Base-by-base conservation (phyloP, 1,284 basidiomycete species). In the Puccinia hordei region DNA sequence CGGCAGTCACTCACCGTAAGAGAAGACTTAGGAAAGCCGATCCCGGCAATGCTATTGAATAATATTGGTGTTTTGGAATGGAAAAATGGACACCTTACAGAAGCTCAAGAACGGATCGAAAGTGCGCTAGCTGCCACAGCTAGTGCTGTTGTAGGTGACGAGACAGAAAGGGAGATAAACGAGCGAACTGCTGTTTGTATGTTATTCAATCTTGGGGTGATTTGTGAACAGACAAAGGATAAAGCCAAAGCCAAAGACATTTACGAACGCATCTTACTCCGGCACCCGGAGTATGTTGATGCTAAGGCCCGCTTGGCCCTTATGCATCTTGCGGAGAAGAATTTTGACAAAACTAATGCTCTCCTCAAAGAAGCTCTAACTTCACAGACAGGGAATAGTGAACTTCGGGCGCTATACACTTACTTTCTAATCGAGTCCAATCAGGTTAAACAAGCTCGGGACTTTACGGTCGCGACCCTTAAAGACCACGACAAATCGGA, bases 221-320 rank as follows among this genome's bases (percentile, higher is more conserved):
- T 92, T 19, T 94, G 93, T 83, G 95, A 98, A 85, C 92, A 94
- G 77, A 88, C 90, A 79, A 91, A 91, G 0, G 90, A 93, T 61
- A 87, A 89, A 2, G 87, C 86, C 0, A 88, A 91, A 83, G 94
- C 94, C 13, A 90, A 89, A 81, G 92, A 92, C 82, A 93, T 93
- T 8, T 97, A 95, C 83, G 90, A 92, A 66, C 93, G 93, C 84
- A 88, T 98, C 8, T 86, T 97, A 38, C 87, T 89, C 22, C 89
- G 92, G 79, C 94, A 98, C 87, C 93, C 94, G 0, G 95, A 97
- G 86, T 97, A 96, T 85, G 89, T 93, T 65, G 95, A 97, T 85
- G 94, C 94, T 82, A 98, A 97, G 87, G 90, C 95, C 55, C 91
- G 95, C 46, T 91, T 93, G 82, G 93, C 94, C 0, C 89, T 92